Base-by-base conservation (phyloP, 768 basidiomycete genomes). In the Tricholoma matsutake region DNA sequence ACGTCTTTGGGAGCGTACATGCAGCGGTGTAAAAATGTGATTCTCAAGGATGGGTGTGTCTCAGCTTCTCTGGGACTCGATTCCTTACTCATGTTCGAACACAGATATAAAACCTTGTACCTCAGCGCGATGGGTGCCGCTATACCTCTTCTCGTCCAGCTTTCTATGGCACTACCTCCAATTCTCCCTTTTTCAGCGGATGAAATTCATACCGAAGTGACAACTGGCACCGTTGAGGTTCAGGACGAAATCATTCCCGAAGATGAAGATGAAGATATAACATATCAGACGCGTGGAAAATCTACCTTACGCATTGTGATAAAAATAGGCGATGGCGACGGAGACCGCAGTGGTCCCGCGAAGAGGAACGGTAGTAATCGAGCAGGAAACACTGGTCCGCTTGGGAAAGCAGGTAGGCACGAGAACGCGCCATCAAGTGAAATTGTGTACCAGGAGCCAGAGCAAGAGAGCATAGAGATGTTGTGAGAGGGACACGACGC, bases 41-140 rank as follows among this genome's bases (percentile, higher is more conserved):
- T 94, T 49, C 68, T 92, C 49, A 82, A 86, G 47, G 86, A 93
- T 63, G 92, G 89, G 86, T 92, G 68, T 49, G 83, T 65, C 20
- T 47, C 37, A 31, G 22, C 31, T 25, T 25, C 14, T 64, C 43
- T 41, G 35, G 22, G 39, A 28, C 58, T 29, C 16, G 16, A 13
- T 4, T 16, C 47, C 16, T 54, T 18, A 49, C 9, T 32, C 58
- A 45, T 47, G 43, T 47, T 56, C 32, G 32, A 31, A 35, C 22
- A 9, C 65, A 92, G 91, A 35, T 87, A 91, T 68, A 88, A 88
- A 63, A 86, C 83, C 4, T 72, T 96, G 32, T 84, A 87, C 71
- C 73, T 96, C 47, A 85, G 83, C 61, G 94, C 91, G 6, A 89
- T 95, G 86, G 94, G 92, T 25, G 94, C 94, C 4, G 92, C 94